Evolutionary conservation across 257 asterid species (phyloP).

Genomic region (Przewalskia tangutica): DNA sequence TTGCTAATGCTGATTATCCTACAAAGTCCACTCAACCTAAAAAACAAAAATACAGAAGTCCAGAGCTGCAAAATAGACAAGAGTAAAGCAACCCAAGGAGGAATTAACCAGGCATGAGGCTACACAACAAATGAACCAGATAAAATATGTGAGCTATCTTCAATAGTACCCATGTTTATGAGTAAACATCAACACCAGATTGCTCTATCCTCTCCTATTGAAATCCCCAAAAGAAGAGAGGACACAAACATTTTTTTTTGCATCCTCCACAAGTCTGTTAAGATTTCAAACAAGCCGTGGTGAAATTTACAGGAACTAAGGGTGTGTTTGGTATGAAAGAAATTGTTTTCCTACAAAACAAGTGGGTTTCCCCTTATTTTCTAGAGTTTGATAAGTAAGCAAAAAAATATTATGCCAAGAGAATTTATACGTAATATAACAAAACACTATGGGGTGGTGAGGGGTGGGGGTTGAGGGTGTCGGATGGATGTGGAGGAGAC

Average conservation of each 20-base stretch:
- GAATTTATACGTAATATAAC: too few relatives aligned
- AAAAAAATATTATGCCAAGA: too few relatives aligned
- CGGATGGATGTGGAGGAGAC: too few relatives aligned
- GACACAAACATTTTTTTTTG: not conserved
- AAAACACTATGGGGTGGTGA: too few relatives aligned
- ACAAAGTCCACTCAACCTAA: not conserved
- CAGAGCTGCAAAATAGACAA: not conserved
- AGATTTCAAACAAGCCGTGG: not conserved
- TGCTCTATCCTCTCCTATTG: not conserved
- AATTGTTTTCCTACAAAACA: too few relatives aligned
- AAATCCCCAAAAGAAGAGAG: not conserved
- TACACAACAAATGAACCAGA: not conserved
- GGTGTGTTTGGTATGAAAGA: too few relatives aligned
- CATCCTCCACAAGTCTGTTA: not conserved
- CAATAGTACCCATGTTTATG: not conserved
- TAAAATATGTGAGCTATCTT: not conserved
- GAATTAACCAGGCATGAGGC: not conserved
- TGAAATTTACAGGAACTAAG: not conserved
- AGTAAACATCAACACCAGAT: not conserved
- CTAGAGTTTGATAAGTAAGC: too few relatives aligned
- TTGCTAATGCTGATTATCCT: slow-evolving; percentile 15
- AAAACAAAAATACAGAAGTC: not conserved
- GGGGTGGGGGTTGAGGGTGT: too few relatives aligned
- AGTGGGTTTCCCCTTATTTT: too few relatives aligned
- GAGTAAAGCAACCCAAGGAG: not conserved